Conservation (phyloP, 164 flowering plant species). For the Vitis amurensis region DNA sequence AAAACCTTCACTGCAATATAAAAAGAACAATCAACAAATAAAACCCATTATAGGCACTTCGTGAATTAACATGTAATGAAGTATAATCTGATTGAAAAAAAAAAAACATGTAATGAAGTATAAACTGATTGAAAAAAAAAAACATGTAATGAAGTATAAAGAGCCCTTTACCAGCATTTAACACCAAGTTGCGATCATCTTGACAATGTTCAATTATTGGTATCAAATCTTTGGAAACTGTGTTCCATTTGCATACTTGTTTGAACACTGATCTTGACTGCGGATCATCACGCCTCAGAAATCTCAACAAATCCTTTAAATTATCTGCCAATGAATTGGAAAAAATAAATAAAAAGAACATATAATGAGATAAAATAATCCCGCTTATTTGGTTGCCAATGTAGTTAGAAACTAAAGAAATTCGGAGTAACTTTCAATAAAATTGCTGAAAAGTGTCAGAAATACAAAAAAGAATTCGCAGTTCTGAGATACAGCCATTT, state of each 20-base stretch:
- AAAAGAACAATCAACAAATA: not conserved
- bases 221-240: conserved; percentile 65
- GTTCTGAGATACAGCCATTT: not conserved
- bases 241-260: conserved; percentile 93
- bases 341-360: not conserved
- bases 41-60: not conserved
- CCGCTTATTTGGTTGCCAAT: not conserved
- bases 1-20: conserved; percentile 74
- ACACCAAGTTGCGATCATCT: conserved; percentile 63
- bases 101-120: no score
- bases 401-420: no score
- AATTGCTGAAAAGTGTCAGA: no score
- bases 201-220: conserved; percentile 77
- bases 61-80: not conserved
- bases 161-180: conserved; percentile 59
- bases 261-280: conserved; percentile 80
- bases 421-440: no score
- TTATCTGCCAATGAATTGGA: conserved; percentile 50
- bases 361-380: not conserved
- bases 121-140: no score
- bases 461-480: no score
- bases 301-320: conserved; percentile 89
- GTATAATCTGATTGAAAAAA: no score
- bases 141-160: no score
- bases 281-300: conserved; percentile 87